These are phyloP conservation scores for Populus simonii DNA, from an alignment of 345 rosid species.

Conservation along the genomic window DNA sequence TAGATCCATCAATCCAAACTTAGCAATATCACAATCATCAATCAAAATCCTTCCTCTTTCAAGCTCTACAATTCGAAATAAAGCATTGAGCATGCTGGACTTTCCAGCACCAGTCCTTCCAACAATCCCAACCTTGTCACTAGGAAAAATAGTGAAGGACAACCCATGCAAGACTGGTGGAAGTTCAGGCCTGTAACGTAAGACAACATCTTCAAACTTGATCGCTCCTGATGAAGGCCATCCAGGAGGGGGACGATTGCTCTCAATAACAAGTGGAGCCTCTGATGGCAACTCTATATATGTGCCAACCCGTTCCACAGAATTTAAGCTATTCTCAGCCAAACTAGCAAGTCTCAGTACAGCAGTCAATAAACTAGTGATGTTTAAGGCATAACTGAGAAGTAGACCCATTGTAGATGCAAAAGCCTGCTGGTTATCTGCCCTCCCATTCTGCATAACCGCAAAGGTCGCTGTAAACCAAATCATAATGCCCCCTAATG, in stretches of 20 bases:
- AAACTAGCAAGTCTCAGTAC: slow-evolving; percentile 96
- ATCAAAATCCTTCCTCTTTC: slow-evolving; percentile 91
- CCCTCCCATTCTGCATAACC: slow-evolving; percentile 89
- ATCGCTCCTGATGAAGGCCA: slow-evolving; percentile 99
- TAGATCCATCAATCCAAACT: slow-evolving; percentile 82
- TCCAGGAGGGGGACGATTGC: slow-evolving; percentile 91
- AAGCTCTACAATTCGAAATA: slow-evolving; percentile 88
- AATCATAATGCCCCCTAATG: slow-evolving; percentile 94
- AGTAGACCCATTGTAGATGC: slow-evolving; percentile 99
- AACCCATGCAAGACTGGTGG: slow-evolving; percentile 91
- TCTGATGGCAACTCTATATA: slow-evolving; percentile 87
- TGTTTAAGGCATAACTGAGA: slow-evolving; percentile 90
- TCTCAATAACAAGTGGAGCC: slow-evolving; percentile 76
- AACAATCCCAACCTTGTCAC: slow-evolving; percentile 94
- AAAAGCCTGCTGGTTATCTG: slow-evolving; percentile 79
- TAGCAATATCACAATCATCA: slow-evolving; percentile 73
- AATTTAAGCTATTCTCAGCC: slow-evolving; percentile 94
- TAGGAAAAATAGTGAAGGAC: slow-evolving; percentile 73
- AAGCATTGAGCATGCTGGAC: slow-evolving; percentile 92
- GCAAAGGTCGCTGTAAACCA: slow-evolving; percentile 99
- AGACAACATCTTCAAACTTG: slow-evolving; percentile 83
- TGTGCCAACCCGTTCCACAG: slow-evolving; percentile 90
- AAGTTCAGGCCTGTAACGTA: slow-evolving; percentile 91
- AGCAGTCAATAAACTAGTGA: slow-evolving; percentile 72
- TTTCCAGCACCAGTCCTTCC: slow-evolving; percentile 99